A percentile compares a stretch with the other conserved stretches of the same genome.
These are phyloP conservation scores for Saccharomycopsis sp. DNA, from an alignment of 805 yeast genomes.

Conservation along the genomic window DNA sequence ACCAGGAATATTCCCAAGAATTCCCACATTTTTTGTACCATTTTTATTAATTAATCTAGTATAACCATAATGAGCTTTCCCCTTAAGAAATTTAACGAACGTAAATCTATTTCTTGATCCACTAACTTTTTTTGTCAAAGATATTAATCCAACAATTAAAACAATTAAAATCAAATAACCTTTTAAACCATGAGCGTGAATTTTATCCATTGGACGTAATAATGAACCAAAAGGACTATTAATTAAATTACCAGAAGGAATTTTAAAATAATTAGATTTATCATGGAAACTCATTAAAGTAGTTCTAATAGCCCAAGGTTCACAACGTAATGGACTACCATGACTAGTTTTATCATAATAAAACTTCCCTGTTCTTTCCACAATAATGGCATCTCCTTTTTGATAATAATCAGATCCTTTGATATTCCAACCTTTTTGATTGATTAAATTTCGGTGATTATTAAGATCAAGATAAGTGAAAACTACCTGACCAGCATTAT, in stretches of 20 bases:
- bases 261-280: conserved; percentile 17
- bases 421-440: conserved; percentile 16
- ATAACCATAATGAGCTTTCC: too few species aligned
- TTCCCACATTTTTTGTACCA: conserved; percentile 11
- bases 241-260: conserved; percentile 25
- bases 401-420: conserved; percentile 32
- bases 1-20: conserved; percentile 16
- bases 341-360: conserved; percentile 26
- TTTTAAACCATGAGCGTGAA: conserved; percentile 34
- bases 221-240: conserved; percentile 33
- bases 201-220: conserved; percentile 32
- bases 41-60: background rate
- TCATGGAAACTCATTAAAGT: conserved; percentile 30
- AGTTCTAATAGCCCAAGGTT: conserved; percentile 26
- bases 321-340: conserved; percentile 30
- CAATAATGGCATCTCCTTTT: conserved; percentile 48
- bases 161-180: conserved; percentile 28
- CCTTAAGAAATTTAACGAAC: too few species aligned
- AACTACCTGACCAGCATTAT: conserved; percentile 32
- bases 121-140: too few species aligned
- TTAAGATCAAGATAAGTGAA: conserved; percentile 43
- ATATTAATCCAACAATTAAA: too few species aligned
- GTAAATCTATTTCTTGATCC: too few species aligned
- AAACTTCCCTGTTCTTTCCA: conserved; percentile 31
- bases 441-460: conserved; percentile 23